These are phyloP conservation scores for Antitrichia curtipendula DNA, from an alignment of 225 moss, liverwort and hornwort genomes.

Conservation along the genomic window DNA sequence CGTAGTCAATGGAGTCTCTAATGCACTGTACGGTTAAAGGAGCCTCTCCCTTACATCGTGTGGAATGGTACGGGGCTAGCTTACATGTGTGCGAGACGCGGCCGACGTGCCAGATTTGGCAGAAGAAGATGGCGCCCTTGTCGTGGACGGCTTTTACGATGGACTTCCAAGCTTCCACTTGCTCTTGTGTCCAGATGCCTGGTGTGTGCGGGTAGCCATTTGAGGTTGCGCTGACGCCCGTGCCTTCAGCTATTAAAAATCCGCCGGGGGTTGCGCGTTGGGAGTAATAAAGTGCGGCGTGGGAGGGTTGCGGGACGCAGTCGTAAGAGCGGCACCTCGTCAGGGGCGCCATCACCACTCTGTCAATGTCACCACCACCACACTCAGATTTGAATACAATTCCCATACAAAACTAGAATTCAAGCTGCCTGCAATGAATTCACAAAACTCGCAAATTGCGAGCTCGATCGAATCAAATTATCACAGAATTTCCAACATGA, in stretches of 20 bases:
- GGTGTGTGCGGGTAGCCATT: conserved; percentile 14
- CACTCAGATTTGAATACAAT: background rate
- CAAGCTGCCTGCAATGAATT: background rate
- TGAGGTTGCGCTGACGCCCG: conserved; percentile 9
- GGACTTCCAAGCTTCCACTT: conserved; percentile 32
- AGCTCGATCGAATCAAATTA: background rate
- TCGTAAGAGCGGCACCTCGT: conserved; percentile 37
- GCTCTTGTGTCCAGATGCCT: conserved; percentile 25
- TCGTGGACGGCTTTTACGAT: conserved; percentile 26
- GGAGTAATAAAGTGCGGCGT: conserved; percentile 30
- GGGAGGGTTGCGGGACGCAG: conserved; percentile 28
- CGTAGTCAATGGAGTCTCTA: too few species aligned
- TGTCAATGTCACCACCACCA: background rate
- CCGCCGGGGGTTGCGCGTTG: conserved; percentile 41
- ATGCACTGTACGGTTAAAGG: too few species aligned
- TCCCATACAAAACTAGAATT: too few species aligned
- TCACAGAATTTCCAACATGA: background rate
- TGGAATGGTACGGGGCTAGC: background rate
- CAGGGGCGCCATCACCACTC: conserved; percentile 46
- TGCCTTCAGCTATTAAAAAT: conserved; percentile 32
- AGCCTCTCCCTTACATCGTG: too few species aligned
- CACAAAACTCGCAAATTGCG: background rate
- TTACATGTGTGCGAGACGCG: conserved; percentile 24
- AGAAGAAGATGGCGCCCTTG: conserved; percentile 24
- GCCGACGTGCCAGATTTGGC: conserved; percentile 29